phyloP scores from a whole-genome alignment of 441 rosid species.

The Capsella rubella region DNA sequence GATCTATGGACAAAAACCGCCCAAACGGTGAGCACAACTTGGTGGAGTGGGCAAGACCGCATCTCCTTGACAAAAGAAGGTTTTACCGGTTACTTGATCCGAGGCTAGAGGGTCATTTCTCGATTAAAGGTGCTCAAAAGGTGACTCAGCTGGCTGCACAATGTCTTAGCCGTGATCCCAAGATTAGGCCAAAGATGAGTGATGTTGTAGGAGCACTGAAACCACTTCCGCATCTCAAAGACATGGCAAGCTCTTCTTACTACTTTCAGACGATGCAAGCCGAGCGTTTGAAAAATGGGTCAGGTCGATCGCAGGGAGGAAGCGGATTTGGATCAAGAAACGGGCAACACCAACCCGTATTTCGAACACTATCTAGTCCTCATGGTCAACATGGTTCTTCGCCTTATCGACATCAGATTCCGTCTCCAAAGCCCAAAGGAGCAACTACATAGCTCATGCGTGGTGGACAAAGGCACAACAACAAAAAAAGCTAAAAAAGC shows the following conservation, averaged over 20 bases:
- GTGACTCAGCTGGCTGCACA: conserved; percentile 67
- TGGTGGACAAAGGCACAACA: conserved; percentile 17
- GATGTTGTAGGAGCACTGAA: conserved; percentile 64
- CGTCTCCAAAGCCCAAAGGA: conserved; percentile 62
- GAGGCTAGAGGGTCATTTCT: conserved; percentile 75
- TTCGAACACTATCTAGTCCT: conserved; percentile 76
- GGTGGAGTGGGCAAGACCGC: conserved; percentile 78
- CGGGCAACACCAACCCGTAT: conserved; percentile 54
- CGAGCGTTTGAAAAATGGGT: conserved; percentile 56
- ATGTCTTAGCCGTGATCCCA: conserved; percentile 72
- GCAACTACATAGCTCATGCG: conserved; percentile 31
- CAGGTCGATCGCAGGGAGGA: conserved; percentile 50
- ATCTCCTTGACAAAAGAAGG: conserved; percentile 65
- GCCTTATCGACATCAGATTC: conserved; percentile 72
- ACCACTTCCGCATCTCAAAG: conserved; percentile 68
- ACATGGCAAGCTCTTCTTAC: conserved; percentile 72
- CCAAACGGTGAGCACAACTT: conserved; percentile 77
- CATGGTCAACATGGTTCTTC: conserved; percentile 71
- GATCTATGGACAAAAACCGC: conserved; percentile 76
- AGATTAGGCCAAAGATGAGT: conserved; percentile 70
- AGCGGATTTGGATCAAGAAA: conserved; percentile 67
- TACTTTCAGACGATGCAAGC: conserved; percentile 69
- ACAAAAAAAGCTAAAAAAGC: conserved; percentile 9
- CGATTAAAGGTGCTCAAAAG: conserved; percentile 68
- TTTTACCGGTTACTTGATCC: conserved; percentile 66